These are phyloP conservation scores for Chaetomium sp. DNA, from an alignment of 2,329 filamentous ascomycete species.

Conservation along the genomic window DNA sequence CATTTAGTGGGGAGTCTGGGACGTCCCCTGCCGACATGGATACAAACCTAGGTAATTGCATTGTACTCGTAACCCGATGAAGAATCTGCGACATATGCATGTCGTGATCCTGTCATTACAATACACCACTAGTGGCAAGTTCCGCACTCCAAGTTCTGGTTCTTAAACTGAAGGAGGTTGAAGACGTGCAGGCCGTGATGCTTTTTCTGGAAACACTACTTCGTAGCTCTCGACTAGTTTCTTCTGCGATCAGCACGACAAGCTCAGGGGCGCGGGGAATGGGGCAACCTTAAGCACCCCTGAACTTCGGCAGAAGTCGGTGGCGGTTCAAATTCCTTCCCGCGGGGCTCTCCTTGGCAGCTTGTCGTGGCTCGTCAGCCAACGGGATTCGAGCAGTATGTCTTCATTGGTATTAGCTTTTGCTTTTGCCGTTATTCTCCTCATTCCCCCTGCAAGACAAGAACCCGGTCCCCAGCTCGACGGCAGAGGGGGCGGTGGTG, in stretches of 20 bases:
- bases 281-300: not conserved
- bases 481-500: no score
- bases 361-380: not conserved
- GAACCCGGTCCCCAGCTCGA: no score
- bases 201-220: not conserved
- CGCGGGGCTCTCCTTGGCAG: not conserved
- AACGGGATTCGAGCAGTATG: not conserved
- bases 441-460: no score
- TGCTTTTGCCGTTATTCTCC: not conserved
- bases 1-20: not conserved
- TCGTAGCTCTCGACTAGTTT: not conserved
- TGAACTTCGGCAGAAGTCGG: not conserved
- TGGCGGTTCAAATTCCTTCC: not conserved
- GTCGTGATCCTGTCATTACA: no score
- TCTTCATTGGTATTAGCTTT: not conserved
- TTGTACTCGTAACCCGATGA: not conserved
- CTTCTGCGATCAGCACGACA: not conserved
- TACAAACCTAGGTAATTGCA: not conserved
- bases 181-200: not conserved
- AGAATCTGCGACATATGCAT: not conserved
- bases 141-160: not conserved
- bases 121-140: no score
- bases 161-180: not conserved
- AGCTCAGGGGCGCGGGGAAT: not conserved
- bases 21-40: not conserved